Evolutionary conservation across 495 filamentous ascomycete species (phyloP).

Genomic region (Penicillium longicatenatum): DNA sequence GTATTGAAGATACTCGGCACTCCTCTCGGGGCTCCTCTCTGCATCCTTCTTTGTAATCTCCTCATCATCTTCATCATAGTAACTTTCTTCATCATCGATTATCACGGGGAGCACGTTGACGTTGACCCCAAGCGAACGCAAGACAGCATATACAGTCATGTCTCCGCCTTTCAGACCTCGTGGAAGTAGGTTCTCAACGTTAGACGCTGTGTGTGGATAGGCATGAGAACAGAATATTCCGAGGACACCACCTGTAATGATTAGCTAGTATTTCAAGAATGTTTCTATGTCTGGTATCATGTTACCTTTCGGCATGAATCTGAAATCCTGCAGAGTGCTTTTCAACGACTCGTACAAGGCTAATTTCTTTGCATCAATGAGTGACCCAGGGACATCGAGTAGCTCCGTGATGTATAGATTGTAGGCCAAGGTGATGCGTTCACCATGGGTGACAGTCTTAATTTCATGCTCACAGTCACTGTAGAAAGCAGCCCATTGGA

Average conservation of each 20-base stretch:
- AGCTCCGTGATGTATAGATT: background rate
- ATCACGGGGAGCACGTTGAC: constrained; percentile 18
- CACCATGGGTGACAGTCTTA: constrained; percentile 38
- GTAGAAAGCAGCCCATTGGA: constrained; percentile 64
- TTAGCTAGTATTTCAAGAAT: background rate
- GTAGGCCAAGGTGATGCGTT: background rate
- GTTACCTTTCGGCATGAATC: constrained; percentile 37
- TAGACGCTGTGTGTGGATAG: constrained; percentile 31
- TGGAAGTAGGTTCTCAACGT: constrained; percentile 43
- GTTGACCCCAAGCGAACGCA: constrained; percentile 20
- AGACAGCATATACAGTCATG: constrained; percentile 20
- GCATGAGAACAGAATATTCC: constrained; percentile 39
- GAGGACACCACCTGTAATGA: constrained; percentile 22
- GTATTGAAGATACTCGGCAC: background rate
- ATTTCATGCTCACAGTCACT: constrained; percentile 64
- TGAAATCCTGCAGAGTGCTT: background rate
- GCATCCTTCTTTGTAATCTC: background rate
- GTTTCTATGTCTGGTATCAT: constrained; percentile 4
- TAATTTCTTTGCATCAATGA: background rate
- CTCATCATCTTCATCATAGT: background rate
- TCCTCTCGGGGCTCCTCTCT: background rate
- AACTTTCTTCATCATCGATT: background rate
- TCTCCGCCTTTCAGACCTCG: constrained; percentile 33
- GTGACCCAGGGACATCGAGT: background rate
- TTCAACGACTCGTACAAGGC: background rate